These are phyloP conservation scores for Fraxinus nigra DNA, from an alignment of 305 asterid genomes.

Conservation along the genomic window DNA sequence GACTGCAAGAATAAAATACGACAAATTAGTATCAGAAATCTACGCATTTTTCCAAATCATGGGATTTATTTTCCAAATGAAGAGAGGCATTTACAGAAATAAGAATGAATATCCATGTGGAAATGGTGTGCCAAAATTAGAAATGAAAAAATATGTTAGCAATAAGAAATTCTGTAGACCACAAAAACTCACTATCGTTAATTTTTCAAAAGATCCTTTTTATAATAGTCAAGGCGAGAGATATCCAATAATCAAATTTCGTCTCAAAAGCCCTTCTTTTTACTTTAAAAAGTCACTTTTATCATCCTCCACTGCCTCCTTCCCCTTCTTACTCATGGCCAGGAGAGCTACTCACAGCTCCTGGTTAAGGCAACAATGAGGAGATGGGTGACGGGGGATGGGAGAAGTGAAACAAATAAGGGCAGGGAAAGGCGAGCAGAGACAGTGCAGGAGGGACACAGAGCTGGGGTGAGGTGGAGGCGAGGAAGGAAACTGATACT, in stretches of 20 bases:
- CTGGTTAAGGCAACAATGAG: background rate
- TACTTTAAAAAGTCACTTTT: background rate
- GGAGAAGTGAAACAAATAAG: background rate
- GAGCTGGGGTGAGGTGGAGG: background rate
- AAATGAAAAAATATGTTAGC: background rate
- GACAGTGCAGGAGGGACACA: background rate
- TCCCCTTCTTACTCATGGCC: background rate
- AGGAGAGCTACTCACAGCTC: background rate
- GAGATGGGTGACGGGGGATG: background rate
- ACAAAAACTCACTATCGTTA: background rate
- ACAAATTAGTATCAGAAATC: background rate
- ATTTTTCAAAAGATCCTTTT: background rate
- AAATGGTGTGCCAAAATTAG: background rate
- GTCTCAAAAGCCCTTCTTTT: background rate
- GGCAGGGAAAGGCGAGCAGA: background rate
- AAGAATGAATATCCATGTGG: background rate
- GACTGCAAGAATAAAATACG: slow-evolving; percentile 28
- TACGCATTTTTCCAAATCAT: background rate
- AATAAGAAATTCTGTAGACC: background rate
- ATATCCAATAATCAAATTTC: background rate
- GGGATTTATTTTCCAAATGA: background rate
- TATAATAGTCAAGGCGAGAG: background rate
- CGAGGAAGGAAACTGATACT: background rate
- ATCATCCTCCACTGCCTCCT: background rate
- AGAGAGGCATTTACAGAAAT: background rate